Evolutionary conservation across 257 asterid species (phyloP).

Genomic region (Solanum bulbocastanum): DNA sequence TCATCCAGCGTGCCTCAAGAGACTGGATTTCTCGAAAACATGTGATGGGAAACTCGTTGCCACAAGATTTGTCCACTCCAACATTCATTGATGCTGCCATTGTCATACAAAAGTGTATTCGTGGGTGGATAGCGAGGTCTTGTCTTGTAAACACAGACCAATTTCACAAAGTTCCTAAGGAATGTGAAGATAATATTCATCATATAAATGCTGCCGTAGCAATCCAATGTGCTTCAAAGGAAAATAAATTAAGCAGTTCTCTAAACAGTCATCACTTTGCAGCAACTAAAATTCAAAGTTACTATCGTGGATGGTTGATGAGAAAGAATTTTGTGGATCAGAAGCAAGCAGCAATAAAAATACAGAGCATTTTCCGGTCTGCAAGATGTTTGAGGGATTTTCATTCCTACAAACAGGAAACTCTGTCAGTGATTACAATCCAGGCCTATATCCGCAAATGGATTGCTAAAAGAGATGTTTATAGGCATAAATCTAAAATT

Average conservation of each 20-base stretch:
- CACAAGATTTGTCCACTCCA: slow-evolving; percentile 4
- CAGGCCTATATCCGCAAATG: slow-evolving; percentile 73
- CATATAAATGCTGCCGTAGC: slow-evolving; percentile 30
- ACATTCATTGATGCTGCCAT: slow-evolving; percentile 20
- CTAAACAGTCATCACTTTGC: slow-evolving; percentile 36
- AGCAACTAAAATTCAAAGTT: slow-evolving; percentile 68
- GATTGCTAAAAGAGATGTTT: slow-evolving; percentile 45
- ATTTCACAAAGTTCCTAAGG: slow-evolving; percentile 8
- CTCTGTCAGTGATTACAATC: slow-evolving; percentile 36
- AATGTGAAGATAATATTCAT: slow-evolving; percentile 9
- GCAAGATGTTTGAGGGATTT: slow-evolving; percentile 26
- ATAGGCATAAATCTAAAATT: slow-evolving; percentile 21
- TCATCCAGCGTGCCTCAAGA: slow-evolving; percentile 56
- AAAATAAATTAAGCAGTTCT: slow-evolving; percentile 17
- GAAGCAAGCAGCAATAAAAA: slow-evolving; percentile 35
- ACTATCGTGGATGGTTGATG: slow-evolving; percentile 49
- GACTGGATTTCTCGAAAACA: slow-evolving; percentile 34
- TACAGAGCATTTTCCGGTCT: slow-evolving; percentile 47
- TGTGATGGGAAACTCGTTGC: neutral
- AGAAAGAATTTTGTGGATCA: slow-evolving; percentile 30
- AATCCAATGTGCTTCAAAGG: slow-evolving; percentile 50
- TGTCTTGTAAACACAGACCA: slow-evolving; percentile 11
- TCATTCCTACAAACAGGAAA: slow-evolving; percentile 27
- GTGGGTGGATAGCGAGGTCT: slow-evolving; percentile 21
- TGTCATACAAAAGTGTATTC: slow-evolving; percentile 24